Evolutionary conservation across 2,329 filamentous ascomycete species (phyloP), one percentile per base, ranked within the genome.

Genomic region (Pestalotiopsis sp.): DNA sequence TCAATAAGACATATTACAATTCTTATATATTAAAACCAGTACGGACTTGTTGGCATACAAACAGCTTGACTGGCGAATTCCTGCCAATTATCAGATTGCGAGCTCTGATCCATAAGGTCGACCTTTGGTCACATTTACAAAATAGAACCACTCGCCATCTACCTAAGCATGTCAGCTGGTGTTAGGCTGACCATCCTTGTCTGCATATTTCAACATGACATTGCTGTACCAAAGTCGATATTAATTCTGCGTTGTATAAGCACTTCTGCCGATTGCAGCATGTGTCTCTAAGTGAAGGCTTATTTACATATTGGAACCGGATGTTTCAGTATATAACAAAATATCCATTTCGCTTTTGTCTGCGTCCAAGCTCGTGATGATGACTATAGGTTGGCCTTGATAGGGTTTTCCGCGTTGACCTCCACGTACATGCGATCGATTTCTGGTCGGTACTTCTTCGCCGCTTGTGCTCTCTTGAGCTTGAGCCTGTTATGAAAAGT

Each of bases 341-440:
- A 49, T 57, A 20, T 65, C 56, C 14, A 36, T 9, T 23, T 20
- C 23, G 12, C 61, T 64, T 64, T 52, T 52, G 45, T 17, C 14
- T 52, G 14, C 45, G 31, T 23, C 57, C 57, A 27, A 59, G 12
- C 25, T 23, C 12, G 20, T 14, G 57, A 27, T 23, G 11, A 25
- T 17, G 23, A 45, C 23, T 81, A 88, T 72, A 88, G 76, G 80
- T 83, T 87, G 36, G 84, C 79, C 77, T 81, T 83, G 67, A 79
- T 72, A 20, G 76, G 70, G 4, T 78, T 75, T 65, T 81, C 75
- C 25, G 80, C 80, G 64, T 82, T 82, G 68, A 89, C 79, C 77
- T 89, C 87, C 56, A 80, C 81, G 73, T 90, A 90, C 86, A 90
- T 84, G 66, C 80, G 80, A 68, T 87, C 85, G 62, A 90, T 87